Percentiles rank a stretch among this genome's conserved stretches.
Conservation (phyloP, 192 early-diverging fungal species). For the Globomyces pollinis-pini region DNA sequence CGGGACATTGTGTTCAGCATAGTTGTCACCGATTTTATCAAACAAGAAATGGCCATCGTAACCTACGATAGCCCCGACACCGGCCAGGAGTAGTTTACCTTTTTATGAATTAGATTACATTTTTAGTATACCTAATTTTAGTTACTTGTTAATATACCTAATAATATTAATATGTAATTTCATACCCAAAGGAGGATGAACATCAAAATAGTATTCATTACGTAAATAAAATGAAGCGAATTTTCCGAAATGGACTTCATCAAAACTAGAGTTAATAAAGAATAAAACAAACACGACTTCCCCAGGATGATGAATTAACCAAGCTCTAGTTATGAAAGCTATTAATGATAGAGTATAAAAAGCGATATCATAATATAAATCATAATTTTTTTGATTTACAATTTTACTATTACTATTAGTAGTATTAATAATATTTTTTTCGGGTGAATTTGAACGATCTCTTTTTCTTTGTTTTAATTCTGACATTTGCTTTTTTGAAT, state of each 20-base stretch:
- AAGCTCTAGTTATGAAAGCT: slow-evolving; percentile 4
- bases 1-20: slow-evolving; percentile 80
- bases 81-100: slow-evolving; percentile 85
- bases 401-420: too few species aligned
- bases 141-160: too few species aligned
- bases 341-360: slow-evolving; percentile 2
- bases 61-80: slow-evolving; percentile 74
- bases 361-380: neutral
- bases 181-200: slow-evolving; percentile 95
- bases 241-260: slow-evolving; percentile 99
- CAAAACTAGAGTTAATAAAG: too few species aligned
- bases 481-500: too few species aligned
- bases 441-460: too few species aligned
- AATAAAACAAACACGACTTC: slow-evolving; percentile 9
- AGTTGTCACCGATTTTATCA: slow-evolving; percentile 89
- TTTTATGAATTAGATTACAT: too few species aligned
- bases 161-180: too few species aligned
- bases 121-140: too few species aligned
- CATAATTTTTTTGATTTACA: neutral
- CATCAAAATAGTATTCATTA: slow-evolving; percentile 90
- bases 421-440: too few species aligned
- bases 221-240: slow-evolving; percentile 90
- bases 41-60: slow-evolving; percentile 94
- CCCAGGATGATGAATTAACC: slow-evolving; percentile 8
- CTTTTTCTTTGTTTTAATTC: too few species aligned